Conservation (phyloP, 2,329 filamentous ascomycete species). For the Sporothrix luriei region DNA sequence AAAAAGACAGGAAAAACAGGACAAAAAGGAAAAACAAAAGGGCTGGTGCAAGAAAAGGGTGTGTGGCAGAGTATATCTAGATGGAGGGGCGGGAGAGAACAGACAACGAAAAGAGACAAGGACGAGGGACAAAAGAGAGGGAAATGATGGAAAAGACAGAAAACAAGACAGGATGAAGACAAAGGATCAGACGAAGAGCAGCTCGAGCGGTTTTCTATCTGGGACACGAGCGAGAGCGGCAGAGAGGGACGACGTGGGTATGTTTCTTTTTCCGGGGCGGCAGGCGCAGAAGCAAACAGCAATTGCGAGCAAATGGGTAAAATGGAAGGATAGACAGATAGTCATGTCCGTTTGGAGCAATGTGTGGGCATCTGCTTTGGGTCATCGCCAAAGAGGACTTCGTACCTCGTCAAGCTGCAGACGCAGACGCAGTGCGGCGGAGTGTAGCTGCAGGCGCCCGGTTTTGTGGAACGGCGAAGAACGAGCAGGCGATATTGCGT, state of each 20-base stretch:
- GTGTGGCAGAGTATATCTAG: constrained; percentile 22
- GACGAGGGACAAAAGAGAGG: neutral
- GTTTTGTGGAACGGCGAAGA: constrained; percentile 23
- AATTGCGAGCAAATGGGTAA: neutral
- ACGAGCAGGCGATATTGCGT: constrained; percentile 20
- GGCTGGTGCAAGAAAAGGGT: constrained; percentile 11
- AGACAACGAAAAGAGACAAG: neutral
- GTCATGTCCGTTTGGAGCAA: neutral
- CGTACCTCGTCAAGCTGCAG: constrained; percentile 13
- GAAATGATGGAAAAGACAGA: neutral
- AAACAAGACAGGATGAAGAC: constrained; percentile 5
- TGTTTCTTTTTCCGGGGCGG: constrained; percentile 24
- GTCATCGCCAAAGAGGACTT: neutral
- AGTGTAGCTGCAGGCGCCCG: constrained; percentile 25
- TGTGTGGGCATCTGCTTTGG: neutral
- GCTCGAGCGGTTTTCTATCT: constrained; percentile 30
- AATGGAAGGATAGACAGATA: neutral
- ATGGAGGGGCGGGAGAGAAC: constrained; percentile 14
- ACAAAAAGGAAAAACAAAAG: neutral
- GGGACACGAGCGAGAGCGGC: constrained; percentile 3
- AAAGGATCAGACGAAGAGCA: constrained; percentile 26
- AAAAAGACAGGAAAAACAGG: too few relatives aligned
- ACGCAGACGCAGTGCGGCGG: constrained; percentile 17
- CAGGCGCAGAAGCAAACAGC: neutral
- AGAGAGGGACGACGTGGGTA: constrained; percentile 17